Evolutionary conservation across 139 green algal genomes (phyloP).

Genomic region (Spirogloea muscicola): DNA sequence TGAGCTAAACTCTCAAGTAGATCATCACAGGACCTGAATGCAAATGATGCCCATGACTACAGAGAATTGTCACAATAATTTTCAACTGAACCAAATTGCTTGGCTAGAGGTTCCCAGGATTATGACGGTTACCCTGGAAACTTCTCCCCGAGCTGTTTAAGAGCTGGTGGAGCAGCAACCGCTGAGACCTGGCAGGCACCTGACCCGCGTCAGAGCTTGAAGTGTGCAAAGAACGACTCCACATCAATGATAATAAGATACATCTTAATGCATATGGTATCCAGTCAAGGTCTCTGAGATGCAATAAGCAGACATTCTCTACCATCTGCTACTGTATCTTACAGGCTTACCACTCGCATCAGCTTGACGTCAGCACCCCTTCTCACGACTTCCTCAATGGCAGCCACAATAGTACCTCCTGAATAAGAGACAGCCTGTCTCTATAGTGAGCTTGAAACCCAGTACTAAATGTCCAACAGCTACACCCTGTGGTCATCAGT

Average conservation of each 20-base stretch:
- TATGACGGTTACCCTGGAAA: slow-evolving; percentile 36
- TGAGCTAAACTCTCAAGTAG: no score
- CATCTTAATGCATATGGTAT: not conserved
- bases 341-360: slow-evolving; percentile 7
- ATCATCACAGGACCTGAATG: no score
- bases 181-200: slow-evolving; percentile 22
- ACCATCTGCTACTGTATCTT: not conserved
- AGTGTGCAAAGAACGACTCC: not conserved
- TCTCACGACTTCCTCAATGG: slow-evolving; percentile 73
- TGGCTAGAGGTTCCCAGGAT: no score
- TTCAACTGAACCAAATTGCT: no score
- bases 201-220: no score
- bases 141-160: slow-evolving; percentile 30
- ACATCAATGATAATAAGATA: not conserved
- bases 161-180: slow-evolving; percentile 11
- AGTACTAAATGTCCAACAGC: no score
- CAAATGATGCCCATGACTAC: no score
- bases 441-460: not conserved
- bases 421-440: not conserved
- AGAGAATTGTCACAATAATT: no score
- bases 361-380: slow-evolving; percentile 69
- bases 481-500: not conserved
- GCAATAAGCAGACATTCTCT: not conserved
- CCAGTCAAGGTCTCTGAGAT: not conserved
- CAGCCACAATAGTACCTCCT: slow-evolving; percentile 68